phyloP scores from a whole-genome alignment of 2,329 filamentous ascomycete species.

The Aspergillus sp. region DNA sequence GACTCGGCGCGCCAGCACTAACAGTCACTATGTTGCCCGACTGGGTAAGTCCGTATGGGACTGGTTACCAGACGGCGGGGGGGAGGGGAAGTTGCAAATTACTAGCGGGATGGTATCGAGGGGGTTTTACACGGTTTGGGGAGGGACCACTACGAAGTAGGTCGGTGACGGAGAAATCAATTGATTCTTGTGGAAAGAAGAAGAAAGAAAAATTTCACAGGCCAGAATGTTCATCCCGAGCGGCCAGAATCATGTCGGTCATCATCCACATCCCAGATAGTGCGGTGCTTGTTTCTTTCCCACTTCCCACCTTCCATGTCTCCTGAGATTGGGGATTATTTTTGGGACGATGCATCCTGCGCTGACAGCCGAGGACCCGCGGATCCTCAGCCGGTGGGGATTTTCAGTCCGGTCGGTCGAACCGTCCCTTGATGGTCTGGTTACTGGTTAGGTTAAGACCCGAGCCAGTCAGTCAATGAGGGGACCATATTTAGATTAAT shows the following conservation, averaged over 20 bases:
- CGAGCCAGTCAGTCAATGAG: neutral
- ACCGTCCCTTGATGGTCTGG: conserved; percentile 9
- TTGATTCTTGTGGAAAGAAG: neutral
- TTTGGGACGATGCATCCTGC: conserved; percentile 10
- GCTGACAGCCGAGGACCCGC: conserved; percentile 15
- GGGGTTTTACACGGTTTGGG: neutral
- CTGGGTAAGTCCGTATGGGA: conserved; percentile 13
- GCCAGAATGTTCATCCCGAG: neutral
- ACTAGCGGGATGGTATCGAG: neutral
- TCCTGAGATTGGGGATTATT: conserved; percentile 7
- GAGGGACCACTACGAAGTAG: neutral
- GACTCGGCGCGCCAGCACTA: neutral
- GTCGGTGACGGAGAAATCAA: neutral
- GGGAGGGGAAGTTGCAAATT: neutral
- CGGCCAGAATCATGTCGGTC: neutral
- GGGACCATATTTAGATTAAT: neutral
- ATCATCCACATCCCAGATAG: neutral
- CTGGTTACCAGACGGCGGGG: conserved; percentile 8
- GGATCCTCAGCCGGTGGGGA: conserved; percentile 10
- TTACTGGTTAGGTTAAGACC: neutral
- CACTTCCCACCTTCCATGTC: neutral
- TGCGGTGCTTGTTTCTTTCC: neutral
- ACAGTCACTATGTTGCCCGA: conserved; percentile 7
- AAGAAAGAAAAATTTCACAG: neutral
- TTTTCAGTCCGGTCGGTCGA: conserved; percentile 8